Conservation (phyloP, 75 land plant genomes). For the Pinus taeda region DNA sequence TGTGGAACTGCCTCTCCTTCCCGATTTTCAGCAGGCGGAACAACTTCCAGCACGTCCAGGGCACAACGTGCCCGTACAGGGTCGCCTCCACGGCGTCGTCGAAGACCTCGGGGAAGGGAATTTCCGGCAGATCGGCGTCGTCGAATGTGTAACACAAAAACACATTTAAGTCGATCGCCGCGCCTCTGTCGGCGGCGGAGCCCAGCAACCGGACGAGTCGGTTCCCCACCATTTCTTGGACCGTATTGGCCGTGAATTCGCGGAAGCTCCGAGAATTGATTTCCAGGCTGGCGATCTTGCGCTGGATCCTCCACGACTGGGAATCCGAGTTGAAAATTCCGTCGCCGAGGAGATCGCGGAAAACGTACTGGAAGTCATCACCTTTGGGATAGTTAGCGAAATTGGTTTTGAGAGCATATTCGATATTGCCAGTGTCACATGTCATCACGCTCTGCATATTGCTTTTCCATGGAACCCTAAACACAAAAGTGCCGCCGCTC, state of each 20-base stretch:
- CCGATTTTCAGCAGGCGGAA: constrained; percentile 15
- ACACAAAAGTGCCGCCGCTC: neutral
- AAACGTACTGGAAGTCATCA: neutral
- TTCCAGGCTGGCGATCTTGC: constrained; percentile 13
- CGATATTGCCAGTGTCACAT: constrained; percentile 18
- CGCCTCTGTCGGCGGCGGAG: too few relatives aligned
- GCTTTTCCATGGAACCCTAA: neutral
- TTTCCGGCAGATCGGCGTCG: neutral
- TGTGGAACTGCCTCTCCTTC: constrained; percentile 12
- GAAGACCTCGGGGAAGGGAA: constrained; percentile 19
- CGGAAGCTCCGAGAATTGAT: neutral
- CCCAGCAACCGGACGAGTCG: neutral
- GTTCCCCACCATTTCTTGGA: neutral
- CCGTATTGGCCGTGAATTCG: constrained; percentile 10
- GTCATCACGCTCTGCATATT: neutral
- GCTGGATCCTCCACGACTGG: constrained; percentile 18
- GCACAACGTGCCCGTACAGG: constrained; percentile 11
- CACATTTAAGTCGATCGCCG: constrained; percentile 13
- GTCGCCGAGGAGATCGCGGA: constrained; percentile 19
- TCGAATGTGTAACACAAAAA: constrained; percentile 34
- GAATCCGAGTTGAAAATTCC: constrained; percentile 30
- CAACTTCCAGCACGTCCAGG: constrained; percentile 13
- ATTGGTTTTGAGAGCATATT: constrained; percentile 17
- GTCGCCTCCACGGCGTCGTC: constrained; percentile 17
- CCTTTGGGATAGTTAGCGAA: constrained; percentile 20